phyloP scores from a whole-genome alignment of 1,284 basidiomycete genomes.

The Jaminaea rosea region DNA sequence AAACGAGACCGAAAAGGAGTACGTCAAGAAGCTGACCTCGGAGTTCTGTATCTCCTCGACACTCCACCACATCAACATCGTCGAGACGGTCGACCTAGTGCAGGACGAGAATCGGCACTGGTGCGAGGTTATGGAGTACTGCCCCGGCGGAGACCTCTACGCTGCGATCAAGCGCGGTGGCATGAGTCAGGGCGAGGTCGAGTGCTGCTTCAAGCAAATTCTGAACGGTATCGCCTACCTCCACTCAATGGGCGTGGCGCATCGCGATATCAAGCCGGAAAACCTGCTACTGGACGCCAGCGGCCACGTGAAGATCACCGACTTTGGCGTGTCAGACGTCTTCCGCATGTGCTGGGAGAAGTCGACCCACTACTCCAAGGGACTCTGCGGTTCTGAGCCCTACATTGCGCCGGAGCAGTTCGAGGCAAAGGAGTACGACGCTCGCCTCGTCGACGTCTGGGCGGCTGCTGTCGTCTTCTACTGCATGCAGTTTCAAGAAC shows the following conservation, averaged over 20 bases:
- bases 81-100: constrained; percentile 96
- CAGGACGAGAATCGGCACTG: constrained; percentile 92
- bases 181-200: constrained; percentile 87
- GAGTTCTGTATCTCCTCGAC: constrained; percentile 99
- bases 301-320: constrained; percentile 96
- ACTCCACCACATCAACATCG: constrained; percentile 87
- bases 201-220: constrained; percentile 97
- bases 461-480: constrained; percentile 95
- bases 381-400: constrained; percentile 91
- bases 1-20: constrained; percentile 98
- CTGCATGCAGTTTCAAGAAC: constrained; percentile 59
- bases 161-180: constrained; percentile 95
- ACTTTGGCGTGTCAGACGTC: constrained; percentile 96
- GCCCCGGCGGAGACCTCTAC: constrained; percentile 83
- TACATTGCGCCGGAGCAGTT: constrained; percentile 99
- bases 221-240: constrained; percentile 78
- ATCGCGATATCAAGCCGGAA: constrained; percentile 96
- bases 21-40: constrained; percentile 97
- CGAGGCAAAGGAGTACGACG: constrained; percentile 92
- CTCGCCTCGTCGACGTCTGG: constrained; percentile 94
- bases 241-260: constrained; percentile 90
- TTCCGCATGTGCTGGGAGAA: constrained; percentile 97
- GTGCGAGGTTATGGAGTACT: constrained; percentile 99
- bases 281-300: constrained; percentile 87
- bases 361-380: constrained; percentile 92